Evolutionary conservation across 331 rosid species (phyloP).

Genomic region (Spiraea crenata): DNA sequence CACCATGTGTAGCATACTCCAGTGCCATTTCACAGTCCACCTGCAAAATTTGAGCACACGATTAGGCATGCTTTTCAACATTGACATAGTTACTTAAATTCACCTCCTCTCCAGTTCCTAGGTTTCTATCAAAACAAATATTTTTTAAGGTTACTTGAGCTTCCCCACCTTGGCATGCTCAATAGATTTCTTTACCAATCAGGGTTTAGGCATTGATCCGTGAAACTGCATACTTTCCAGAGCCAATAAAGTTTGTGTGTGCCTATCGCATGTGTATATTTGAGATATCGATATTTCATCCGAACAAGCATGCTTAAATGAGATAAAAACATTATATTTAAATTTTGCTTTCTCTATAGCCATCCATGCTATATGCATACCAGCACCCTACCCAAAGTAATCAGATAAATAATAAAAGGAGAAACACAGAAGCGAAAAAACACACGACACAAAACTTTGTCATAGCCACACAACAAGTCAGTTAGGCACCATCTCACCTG

Average conservation of each 20-base stretch:
- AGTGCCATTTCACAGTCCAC: slow-evolving; percentile 95
- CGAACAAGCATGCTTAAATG: too few relatives aligned
- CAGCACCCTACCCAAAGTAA: not conserved
- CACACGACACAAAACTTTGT: not conserved
- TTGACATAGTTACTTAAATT: not conserved
- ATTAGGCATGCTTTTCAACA: not conserved
- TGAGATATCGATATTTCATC: too few relatives aligned
- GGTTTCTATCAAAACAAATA: not conserved
- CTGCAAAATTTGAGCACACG: slow-evolving; percentile 39
- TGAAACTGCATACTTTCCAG: too few relatives aligned
- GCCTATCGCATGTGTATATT: too few relatives aligned
- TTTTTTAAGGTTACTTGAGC: too few relatives aligned
- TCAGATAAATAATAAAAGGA: not conserved
- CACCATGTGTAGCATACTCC: slow-evolving; percentile 92
- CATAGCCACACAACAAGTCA: not conserved
- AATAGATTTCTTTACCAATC: too few relatives aligned
- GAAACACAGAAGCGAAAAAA: not conserved
- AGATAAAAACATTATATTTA: too few relatives aligned
- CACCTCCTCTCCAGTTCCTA: not conserved
- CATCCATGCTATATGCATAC: too few relatives aligned
- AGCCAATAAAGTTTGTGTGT: too few relatives aligned
- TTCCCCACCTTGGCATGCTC: too few relatives aligned
- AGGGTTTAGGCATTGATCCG: too few relatives aligned
- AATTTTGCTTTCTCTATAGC: too few relatives aligned
- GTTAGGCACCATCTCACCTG: slow-evolving; percentile 52